Evolutionary conservation across 441 rosid genomes (phyloP), one percentile per base, ranked within the genome.

Genomic region (Populus tomentosa): DNA sequence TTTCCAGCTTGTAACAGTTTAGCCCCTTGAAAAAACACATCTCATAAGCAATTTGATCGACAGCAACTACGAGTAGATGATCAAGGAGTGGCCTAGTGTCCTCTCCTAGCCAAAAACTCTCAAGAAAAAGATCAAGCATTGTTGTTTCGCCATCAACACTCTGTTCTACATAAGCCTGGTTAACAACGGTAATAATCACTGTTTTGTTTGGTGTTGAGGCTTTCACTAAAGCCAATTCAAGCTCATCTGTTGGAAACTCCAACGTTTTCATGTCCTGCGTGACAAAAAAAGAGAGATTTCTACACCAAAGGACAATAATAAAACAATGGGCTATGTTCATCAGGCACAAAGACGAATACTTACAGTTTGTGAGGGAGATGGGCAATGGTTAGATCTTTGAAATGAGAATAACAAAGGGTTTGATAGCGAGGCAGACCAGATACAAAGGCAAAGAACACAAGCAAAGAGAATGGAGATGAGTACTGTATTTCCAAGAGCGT

Each of bases 101-200:
- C 11, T 92, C 88, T 10, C 98, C 98, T 1, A 86, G 71, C 98
- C 97, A 92, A 66, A 94, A 88, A 77, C 97, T 87, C 76, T 91
- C 97, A 11, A 92, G 56, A 79, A 94, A 94, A 36, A 91, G 82
- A 84, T 92, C 95, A 16, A 92, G 70, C 96, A 94, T 91, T 3
- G 96, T 83, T 36, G 79, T 84, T 18, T 84, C 85, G 9, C 80
- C 62, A 23, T 61, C 80, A 10, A 36, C 79, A 32, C 33, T 73
- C 50, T 87, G 90, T 66, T 87, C 93, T 1, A 81, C 94, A n/a
- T 94, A 92, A 2, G 97, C 98, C 77, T 68, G 82, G 84, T 94
- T 94, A 50, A 94, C 88, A 18, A 92, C 81, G 0, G 90, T 83
- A 18, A 94, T 85, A 38, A 94, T 91, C 75, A 94, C 83, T 1